Conservation (phyloP, 805 yeast genomes). For the Metschnikowia rubicola region DNA sequence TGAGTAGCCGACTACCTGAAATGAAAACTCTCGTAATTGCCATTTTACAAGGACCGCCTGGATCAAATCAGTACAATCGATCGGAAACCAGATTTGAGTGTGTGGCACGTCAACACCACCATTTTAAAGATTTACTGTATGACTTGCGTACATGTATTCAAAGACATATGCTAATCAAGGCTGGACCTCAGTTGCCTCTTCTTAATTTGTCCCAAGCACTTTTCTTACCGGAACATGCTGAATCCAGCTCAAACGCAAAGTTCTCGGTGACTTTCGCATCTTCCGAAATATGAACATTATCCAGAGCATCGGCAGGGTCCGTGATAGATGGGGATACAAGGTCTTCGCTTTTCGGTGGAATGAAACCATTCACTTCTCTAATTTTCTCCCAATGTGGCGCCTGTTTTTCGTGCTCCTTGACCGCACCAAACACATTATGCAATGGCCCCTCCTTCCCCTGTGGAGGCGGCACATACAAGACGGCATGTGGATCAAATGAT, state of each 20-base stretch:
- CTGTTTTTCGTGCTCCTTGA: slow-evolving; percentile 11
- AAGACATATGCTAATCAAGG: neutral
- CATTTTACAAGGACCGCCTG: too few relatives aligned
- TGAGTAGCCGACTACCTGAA: too few relatives aligned
- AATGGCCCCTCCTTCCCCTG: neutral
- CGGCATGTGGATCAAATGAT: slow-evolving; percentile 26
- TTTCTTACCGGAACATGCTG: neutral
- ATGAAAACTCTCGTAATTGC: too few relatives aligned
- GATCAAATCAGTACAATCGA: too few relatives aligned
- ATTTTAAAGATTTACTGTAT: neutral
- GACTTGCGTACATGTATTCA: neutral
- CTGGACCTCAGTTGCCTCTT: slow-evolving; percentile 6
- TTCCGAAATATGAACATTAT: neutral
- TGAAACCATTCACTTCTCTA: slow-evolving; percentile 29
- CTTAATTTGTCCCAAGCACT: slow-evolving; percentile 20
- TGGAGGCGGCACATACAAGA: slow-evolving; percentile 24
- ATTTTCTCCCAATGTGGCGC: slow-evolving; percentile 37
- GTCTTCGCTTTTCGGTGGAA: neutral
- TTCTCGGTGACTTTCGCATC: neutral
- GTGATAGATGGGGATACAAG: neutral
- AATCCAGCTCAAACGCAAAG: neutral
- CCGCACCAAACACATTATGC: slow-evolving; percentile 8
- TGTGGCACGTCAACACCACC: too few relatives aligned
- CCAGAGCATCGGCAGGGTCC: neutral
- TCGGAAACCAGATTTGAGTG: too few relatives aligned